These are phyloP conservation scores for Metschnikowia hibisci DNA, from an alignment of 805 yeast species.

Conservation along the genomic window DNA sequence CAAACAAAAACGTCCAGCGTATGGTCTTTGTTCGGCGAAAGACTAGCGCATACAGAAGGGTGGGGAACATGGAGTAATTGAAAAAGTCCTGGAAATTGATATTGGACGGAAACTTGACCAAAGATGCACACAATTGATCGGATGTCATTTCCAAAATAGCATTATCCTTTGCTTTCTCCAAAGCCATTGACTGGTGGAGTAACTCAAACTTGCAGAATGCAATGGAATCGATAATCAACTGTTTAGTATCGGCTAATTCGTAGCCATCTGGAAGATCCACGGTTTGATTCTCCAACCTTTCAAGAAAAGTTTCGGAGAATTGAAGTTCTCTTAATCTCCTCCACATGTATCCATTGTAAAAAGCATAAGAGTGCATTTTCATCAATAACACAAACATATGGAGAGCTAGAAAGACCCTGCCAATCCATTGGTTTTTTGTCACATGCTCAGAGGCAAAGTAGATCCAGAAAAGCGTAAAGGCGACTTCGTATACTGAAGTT, in stretches of 20 bases:
- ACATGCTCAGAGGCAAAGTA: constrained; percentile 47
- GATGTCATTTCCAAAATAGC: constrained; percentile 12
- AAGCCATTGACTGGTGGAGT: constrained; percentile 44
- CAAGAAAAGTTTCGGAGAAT: constrained; percentile 42
- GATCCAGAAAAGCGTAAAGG: constrained; percentile 50
- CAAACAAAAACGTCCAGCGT: constrained; percentile 63
- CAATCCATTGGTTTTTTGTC: constrained; percentile 79
- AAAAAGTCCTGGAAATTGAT: constrained; percentile 64
- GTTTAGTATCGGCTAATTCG: constrained; percentile 22
- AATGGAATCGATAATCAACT: constrained; percentile 40
- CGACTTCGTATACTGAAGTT: constrained; percentile 53
- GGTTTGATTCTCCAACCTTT: constrained; percentile 4
- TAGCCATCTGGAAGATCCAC: constrained; percentile 34
- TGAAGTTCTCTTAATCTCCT: constrained; percentile 50
- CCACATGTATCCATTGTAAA: constrained; percentile 90
- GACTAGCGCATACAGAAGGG: constrained; percentile 75
- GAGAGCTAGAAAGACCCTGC: constrained; percentile 74
- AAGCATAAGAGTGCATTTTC: constrained; percentile 94
- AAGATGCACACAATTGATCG: constrained; percentile 9
- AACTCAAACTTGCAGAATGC: constrained; percentile 74
- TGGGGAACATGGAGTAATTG: constrained; percentile 82
- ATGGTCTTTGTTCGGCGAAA: constrained; percentile 73
- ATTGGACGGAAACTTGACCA: constrained; percentile 63
- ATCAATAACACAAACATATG: constrained; percentile 84
- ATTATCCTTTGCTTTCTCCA: constrained; percentile 15